Evolutionary conservation across 306 rosid species (phyloP).

Genomic region (Acacia acuminata): DNA sequence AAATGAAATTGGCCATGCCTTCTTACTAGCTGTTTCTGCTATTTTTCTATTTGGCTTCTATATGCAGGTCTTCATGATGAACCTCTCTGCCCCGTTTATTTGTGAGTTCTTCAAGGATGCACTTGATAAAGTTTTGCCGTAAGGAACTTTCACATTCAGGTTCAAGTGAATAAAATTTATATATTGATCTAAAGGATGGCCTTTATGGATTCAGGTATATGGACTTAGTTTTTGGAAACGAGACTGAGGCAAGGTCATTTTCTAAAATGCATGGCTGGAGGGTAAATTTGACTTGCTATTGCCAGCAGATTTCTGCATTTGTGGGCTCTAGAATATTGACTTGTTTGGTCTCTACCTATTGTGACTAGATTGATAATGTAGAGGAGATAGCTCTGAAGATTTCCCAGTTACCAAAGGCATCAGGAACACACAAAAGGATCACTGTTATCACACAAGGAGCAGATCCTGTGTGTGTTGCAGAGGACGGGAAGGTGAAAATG

Average conservation of each 20-base stretch:
- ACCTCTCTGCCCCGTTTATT: slow-evolving; percentile 95
- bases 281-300: slow-evolving; percentile 48
- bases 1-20: slow-evolving; percentile 16
- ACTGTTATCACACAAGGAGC: slow-evolving; percentile 97
- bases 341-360: slow-evolving; percentile 27
- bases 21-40: slow-evolving; percentile 19
- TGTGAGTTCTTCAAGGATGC: slow-evolving; percentile 90
- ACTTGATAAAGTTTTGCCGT: slow-evolving; percentile 76
- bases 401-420: slow-evolving; percentile 84
- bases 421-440: slow-evolving; percentile 84
- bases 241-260: slow-evolving; percentile 91
- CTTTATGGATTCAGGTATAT: slow-evolving; percentile 54
- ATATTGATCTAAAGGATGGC: slow-evolving; percentile 19
- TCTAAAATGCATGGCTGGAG: slow-evolving; percentile 89
- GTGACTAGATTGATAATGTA: slow-evolving; percentile 72
- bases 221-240: slow-evolving; percentile 91
- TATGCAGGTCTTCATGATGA: slow-evolving; percentile 80
- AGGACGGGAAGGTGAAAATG: slow-evolving; percentile 77
- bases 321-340: slow-evolving; percentile 18
- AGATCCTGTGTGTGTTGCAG: slow-evolving; percentile 92
- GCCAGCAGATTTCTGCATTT: slow-evolving; percentile 17
- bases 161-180: not conserved
- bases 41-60: not conserved
- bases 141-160: slow-evolving; percentile 34
- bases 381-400: slow-evolving; percentile 94